Evolutionary conservation across 2,329 filamentous ascomycete species (phyloP).

Genomic region (Aphanocladium album): DNA sequence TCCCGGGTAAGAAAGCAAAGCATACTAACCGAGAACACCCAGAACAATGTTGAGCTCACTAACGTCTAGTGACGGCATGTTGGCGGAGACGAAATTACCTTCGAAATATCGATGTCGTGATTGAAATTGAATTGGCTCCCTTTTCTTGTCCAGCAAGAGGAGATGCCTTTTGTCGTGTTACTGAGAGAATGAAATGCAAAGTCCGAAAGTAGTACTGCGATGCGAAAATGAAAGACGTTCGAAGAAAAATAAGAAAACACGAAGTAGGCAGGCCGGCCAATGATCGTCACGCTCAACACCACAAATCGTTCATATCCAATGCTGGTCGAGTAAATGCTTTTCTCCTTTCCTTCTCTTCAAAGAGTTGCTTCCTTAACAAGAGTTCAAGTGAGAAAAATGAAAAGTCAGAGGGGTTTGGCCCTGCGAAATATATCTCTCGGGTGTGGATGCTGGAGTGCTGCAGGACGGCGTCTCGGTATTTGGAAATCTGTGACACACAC

Average conservation of each 20-base stretch:
- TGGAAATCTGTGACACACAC: background rate
- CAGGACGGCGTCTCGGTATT: background rate
- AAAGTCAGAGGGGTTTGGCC: background rate
- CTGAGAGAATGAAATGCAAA: background rate
- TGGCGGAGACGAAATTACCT: background rate
- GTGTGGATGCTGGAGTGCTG: background rate
- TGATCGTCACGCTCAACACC: background rate
- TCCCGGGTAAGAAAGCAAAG: background rate
- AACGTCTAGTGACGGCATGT: conserved; percentile 32
- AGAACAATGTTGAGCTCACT: conserved; percentile 51
- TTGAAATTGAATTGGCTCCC: background rate
- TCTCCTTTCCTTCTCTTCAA: background rate
- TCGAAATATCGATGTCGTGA: background rate
- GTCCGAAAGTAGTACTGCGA: background rate
- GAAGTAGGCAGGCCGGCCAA: background rate
- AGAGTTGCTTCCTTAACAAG: background rate
- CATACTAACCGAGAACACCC: conserved; percentile 36
- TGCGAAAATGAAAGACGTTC: background rate
- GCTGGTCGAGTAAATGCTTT: background rate
- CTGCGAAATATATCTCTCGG: background rate
- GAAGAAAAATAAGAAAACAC: background rate
- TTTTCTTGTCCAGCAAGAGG: conserved; percentile 6
- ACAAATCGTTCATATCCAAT: background rate
- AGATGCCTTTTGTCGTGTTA: background rate
- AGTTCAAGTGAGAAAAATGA: background rate